Evolutionary conservation across 106 monocot species (phyloP), one percentile per base, ranked within the genome.

Genomic region (Dioscorea dumetorum): DNA sequence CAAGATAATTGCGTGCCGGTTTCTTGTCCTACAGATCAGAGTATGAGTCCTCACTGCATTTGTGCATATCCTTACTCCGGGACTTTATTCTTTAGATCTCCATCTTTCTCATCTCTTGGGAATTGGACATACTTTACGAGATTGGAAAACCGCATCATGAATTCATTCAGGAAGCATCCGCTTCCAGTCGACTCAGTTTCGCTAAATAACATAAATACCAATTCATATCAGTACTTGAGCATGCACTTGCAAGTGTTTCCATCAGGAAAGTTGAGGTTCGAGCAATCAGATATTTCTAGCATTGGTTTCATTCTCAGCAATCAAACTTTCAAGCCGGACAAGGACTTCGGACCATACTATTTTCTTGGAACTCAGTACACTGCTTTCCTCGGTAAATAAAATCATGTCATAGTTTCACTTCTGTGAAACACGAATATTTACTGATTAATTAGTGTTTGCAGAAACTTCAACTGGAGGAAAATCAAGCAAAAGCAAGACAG

Each of bases 51-150:
- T 23, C 80, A 62, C 6, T 87, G 91, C 64, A 61, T 19, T 7
- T 91, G 91, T 54, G 76, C 82, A 6, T 81, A 69, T 66, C 91
- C 91, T 23, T 91, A 80, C 56, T 58, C 24, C n/a, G 91, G 91
- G 6, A 87, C 82, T 60, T 51, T 91, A 12, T 63, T 50, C 28
- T 91, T 91, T 73, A 80, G 80, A 35, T 78, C 84, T 9, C 79
- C 81, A 63, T 73, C 76, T 48, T 91, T 87, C 61, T 87, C 87
- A 14, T 72, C 75, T 64, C 72, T 80, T 16, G 61, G 24, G 16
- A 87, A 91, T 22, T 53, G 0, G 11, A 69, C 84, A 61, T 58
- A 67, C 8, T 87, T 69, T 51, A 24, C 41, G 28, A 33, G 4
- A 12, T 61, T 91, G 15, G 87, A 87, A 58, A 12, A 2, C 1